Base-by-base conservation (phyloP, 108 stramenopile genomes). In the Discostella stelligeroides region DNA sequence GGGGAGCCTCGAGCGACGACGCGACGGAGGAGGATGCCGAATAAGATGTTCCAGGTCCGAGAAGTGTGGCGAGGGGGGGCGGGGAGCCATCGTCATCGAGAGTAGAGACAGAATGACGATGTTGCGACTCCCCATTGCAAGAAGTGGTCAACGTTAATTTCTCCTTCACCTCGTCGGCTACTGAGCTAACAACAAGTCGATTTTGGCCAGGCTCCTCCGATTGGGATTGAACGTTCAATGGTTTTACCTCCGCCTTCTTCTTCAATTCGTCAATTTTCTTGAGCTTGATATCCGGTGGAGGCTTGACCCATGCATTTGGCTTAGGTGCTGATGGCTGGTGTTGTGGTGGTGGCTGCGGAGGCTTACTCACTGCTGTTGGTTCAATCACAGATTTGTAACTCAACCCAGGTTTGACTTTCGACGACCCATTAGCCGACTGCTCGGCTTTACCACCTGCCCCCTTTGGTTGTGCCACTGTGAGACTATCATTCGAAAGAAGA, bases 21-120 rank as follows among this genome's bases (percentile, higher is more conserved):
- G 92, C 88, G 11, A 94, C 92, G 5, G 89, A 91, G 20, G 92
- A 94, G 11, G 86, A 75, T 30, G 92, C 76, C 56, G 89, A 91
- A 70, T 85, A 86, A 6, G 79, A 79, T 51, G 86, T 89, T 25
- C 80, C 88, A 4, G 87, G 87, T 17, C 80, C 85, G 11, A 90
- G 72, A 18, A 90, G 82, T 15, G 89, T 88, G 37, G 85, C 55
- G 13, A 76, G 86, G 37, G 89, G 83, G 13, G 92, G 89, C 14
- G 88, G 84, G 72, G 73, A 42, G 15, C 17, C 48, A 12, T 62
- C 62, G 23, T 66, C 61, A 20, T 85, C 86, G 18, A 65, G 54
- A 8, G 57, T 66, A 18, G 76, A 70, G 4, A 42, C 62, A 37
- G 76, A 72, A 8, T 67, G 29, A 21, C 17, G 65, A 24, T 41